Evolutionary conservation across 1,284 basidiomycete species (phyloP).

Genomic region (Fomitiporia mediterranea): DNA sequence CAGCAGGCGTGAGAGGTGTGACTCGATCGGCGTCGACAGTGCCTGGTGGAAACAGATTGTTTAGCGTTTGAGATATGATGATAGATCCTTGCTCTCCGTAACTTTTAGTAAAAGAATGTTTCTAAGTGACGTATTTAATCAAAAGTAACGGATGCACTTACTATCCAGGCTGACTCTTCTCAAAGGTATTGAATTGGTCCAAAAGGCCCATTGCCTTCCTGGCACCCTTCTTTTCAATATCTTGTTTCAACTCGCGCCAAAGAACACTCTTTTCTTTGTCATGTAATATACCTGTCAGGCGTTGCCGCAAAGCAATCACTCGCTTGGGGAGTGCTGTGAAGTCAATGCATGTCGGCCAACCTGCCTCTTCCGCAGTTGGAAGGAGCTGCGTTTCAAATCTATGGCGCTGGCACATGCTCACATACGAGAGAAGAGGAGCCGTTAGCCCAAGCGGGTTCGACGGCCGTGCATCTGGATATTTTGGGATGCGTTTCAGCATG

Average conservation of each 20-base stretch:
- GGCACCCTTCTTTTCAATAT: slow-evolving; percentile 57
- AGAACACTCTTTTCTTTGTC: slow-evolving; percentile 52
- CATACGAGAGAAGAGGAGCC: slow-evolving; percentile 56
- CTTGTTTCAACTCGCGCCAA: slow-evolving; percentile 60
- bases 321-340: slow-evolving; percentile 52
- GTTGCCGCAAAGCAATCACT: slow-evolving; percentile 42
- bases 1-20: slow-evolving; percentile 57
- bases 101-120: slow-evolving; percentile 34
- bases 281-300: slow-evolving; percentile 47
- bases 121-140: not conserved
- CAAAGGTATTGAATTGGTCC: slow-evolving; percentile 70
- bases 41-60: slow-evolving; percentile 64
- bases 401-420: slow-evolving; percentile 70
- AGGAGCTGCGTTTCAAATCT: slow-evolving; percentile 66
- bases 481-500: slow-evolving; percentile 46
- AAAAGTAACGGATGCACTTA: slow-evolving; percentile 38
- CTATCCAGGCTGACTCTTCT: slow-evolving; percentile 80
- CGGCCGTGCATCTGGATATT: slow-evolving; percentile 53
- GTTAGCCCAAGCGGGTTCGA: slow-evolving; percentile 64
- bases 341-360: slow-evolving; percentile 72
- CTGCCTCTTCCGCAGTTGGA: slow-evolving; percentile 59
- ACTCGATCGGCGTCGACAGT: slow-evolving; percentile 48
- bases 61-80: slow-evolving; percentile 72
- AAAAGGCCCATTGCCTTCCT: slow-evolving; percentile 60
- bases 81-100: slow-evolving; percentile 77